Base-by-base conservation (phyloP, 768 basidiomycete genomes). In the Suillus sp. region DNA sequence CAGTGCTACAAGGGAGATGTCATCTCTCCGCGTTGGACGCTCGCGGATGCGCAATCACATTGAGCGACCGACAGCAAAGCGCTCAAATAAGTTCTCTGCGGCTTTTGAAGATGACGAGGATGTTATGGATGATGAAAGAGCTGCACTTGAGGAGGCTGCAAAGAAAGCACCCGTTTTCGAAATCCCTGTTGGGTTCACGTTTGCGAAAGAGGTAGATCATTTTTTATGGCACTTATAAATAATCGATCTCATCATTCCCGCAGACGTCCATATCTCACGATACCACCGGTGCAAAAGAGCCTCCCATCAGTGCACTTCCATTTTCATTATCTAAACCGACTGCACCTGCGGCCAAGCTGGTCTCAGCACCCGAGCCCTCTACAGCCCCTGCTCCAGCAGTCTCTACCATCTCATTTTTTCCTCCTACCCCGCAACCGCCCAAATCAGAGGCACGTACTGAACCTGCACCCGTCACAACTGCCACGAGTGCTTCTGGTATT, bases 21-120 rank as follows among this genome's bases (percentile, higher is more conserved):
- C 88, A 32, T 88, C 87, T 20, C 77, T 90, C 60, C 84, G 90
- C 59, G 87, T 91, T 30, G 89, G 90, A 20, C 84, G 89, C 47
- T 79, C 79, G 25, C 86, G 84, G 73, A 79, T 70, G 4, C 83
- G 89, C 45, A 84, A 81, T 64, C 88, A 90, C 68, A 79, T 89
- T 45, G 78, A 80, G n/a, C 84, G 87, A 14, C 87, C 89, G 16
- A 70, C 75, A 20, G 73, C 79, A 54, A 79, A 79, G 16, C 74
- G 78, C 20, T 83, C 78, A 64, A 79, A 81, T 37, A 84, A 83
- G 66, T 93, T 88, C 68, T 91, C 91, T 4, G 91, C 91, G 7
- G 81, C 80, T 9, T 90, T 81, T 65, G 81, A 83, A 35, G 82
- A 83, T 32, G 79, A 86, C 32, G 77, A 70, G 32, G 86, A 78